These are phyloP conservation scores for Ilyonectria destructans DNA, from an alignment of 2,329 filamentous ascomycete genomes.

Conservation along the genomic window DNA sequence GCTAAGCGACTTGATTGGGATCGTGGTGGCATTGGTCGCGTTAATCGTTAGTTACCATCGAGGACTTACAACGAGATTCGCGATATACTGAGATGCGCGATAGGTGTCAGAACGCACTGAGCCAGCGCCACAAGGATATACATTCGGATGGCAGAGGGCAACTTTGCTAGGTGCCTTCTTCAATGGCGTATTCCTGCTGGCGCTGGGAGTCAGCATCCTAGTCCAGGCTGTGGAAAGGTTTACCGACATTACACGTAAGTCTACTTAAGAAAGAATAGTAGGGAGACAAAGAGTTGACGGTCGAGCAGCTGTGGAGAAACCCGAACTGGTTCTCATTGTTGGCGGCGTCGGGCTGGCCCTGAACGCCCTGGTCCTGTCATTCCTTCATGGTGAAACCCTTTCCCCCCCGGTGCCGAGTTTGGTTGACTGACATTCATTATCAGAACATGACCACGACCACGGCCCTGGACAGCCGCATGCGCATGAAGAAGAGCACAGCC, in stretches of 20 bases:
- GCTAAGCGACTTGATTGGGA: constrained; percentile 81
- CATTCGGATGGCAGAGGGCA: constrained; percentile 85
- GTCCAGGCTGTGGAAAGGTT: constrained; percentile 83
- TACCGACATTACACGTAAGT: constrained; percentile 68
- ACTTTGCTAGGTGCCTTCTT: constrained; percentile 85
- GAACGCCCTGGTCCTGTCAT: constrained; percentile 77
- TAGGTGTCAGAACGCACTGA: constrained; percentile 71
- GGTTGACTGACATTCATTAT: constrained; percentile 19
- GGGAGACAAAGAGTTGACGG: constrained; percentile 32
- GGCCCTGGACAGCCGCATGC: constrained; percentile 43
- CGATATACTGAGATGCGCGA: constrained; percentile 12
- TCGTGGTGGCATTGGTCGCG: constrained; percentile 77
- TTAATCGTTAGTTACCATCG: constrained; percentile 66
- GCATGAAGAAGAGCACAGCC: constrained; percentile 58
- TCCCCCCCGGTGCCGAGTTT: background rate
- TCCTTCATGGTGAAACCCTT: constrained; percentile 73
- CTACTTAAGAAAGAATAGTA: background rate
- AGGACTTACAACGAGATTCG: background rate
- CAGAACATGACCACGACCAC: constrained; percentile 59
- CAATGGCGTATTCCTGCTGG: constrained; percentile 83
- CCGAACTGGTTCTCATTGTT: constrained; percentile 78
- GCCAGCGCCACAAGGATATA: constrained; percentile 65
- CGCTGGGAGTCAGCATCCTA: constrained; percentile 80
- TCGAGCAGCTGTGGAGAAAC: constrained; percentile 72
- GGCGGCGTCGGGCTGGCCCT: constrained; percentile 77